phyloP scores from a whole-genome alignment of 1,284 basidiomycete genomes.

The Papiliotrema flavescens region DNA sequence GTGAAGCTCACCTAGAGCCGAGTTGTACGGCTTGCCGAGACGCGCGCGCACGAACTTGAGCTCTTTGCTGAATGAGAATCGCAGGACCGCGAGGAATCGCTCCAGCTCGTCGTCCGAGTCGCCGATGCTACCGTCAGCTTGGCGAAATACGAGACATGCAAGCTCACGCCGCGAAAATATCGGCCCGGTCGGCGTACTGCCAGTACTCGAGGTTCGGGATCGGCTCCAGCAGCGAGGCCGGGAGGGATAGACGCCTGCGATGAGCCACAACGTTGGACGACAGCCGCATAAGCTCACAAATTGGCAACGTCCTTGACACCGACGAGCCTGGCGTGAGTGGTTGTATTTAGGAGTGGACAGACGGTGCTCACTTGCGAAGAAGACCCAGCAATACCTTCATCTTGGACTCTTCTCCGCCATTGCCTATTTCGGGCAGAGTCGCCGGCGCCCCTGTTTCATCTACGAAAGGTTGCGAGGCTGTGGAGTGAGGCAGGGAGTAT shows the following conservation, averaged over 20 bases:
- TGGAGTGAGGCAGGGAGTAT: neutral
- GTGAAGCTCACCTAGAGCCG: slow-evolving; percentile 62
- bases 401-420: slow-evolving; percentile 78
- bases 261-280: slow-evolving; percentile 2
- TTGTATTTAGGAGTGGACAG: slow-evolving; percentile 3
- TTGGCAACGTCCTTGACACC: slow-evolving; percentile 86
- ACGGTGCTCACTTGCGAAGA: slow-evolving; percentile 78
- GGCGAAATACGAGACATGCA: neutral
- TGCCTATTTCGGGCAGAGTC: slow-evolving; percentile 68
- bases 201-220: slow-evolving; percentile 93
- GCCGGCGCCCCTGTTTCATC: slow-evolving; percentile 51
- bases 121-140: slow-evolving; percentile 58
- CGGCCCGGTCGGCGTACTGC: slow-evolving; percentile 91
- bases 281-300: slow-evolving; percentile 60
- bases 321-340: too few relatives aligned
- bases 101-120: slow-evolving; percentile 86
- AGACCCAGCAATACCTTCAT: slow-evolving; percentile 84
- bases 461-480: slow-evolving; percentile 32
- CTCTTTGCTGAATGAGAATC: slow-evolving; percentile 90
- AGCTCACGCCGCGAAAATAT: slow-evolving; percentile 80
- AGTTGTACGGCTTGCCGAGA: slow-evolving; percentile 94
- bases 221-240: slow-evolving; percentile 83
- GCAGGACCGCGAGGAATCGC: slow-evolving; percentile 83
- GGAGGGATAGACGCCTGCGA: slow-evolving; percentile 77
- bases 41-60: slow-evolving; percentile 89